Conservation (phyloP, 169 alveolate species). For the Plasmodium blacklocki region DNA sequence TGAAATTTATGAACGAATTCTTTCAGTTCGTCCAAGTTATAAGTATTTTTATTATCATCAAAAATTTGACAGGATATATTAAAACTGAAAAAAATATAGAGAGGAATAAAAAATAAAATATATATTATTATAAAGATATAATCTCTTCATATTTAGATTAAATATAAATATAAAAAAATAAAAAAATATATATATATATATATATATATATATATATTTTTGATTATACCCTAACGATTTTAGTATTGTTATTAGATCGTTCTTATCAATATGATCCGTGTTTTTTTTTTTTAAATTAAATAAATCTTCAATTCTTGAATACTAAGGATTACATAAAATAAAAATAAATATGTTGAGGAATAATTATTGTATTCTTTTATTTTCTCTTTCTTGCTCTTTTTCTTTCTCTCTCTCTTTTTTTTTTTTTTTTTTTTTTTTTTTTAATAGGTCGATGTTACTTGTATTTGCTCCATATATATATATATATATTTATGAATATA, state of each 20-base stretch:
- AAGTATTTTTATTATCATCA: conserved; percentile 40
- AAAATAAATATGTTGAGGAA: background rate
- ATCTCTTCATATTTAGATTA: background rate
- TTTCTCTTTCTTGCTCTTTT: background rate
- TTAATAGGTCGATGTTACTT: background rate
- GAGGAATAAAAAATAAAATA: background rate
- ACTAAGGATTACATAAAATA: conserved; percentile 11
- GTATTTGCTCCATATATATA: too few species aligned
- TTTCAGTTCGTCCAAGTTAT: conserved; percentile 51
- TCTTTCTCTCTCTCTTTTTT: background rate
- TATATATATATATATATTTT: conserved; percentile 9
- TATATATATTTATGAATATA: too few species aligned
- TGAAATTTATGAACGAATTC: conserved; percentile 40
- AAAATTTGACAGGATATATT: conserved; percentile 51
- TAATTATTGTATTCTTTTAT: background rate
- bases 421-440: conserved; percentile 3
- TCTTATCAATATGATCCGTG: conserved; percentile 42
- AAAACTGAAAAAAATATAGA: conserved; percentile 7
- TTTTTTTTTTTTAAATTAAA: conserved; percentile 65
- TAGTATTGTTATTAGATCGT: conserved; percentile 56
- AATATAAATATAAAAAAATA: background rate
- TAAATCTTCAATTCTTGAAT: conserved; percentile 45
- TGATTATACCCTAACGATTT: conserved; percentile 52
- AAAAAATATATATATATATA: background rate
- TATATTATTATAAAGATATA: conserved; percentile 4